Percentiles rank a stretch among this genome's conserved stretches.
Conservation (phyloP, 106 monocot genomes). For the Phalaenopsis equestris region DNA sequence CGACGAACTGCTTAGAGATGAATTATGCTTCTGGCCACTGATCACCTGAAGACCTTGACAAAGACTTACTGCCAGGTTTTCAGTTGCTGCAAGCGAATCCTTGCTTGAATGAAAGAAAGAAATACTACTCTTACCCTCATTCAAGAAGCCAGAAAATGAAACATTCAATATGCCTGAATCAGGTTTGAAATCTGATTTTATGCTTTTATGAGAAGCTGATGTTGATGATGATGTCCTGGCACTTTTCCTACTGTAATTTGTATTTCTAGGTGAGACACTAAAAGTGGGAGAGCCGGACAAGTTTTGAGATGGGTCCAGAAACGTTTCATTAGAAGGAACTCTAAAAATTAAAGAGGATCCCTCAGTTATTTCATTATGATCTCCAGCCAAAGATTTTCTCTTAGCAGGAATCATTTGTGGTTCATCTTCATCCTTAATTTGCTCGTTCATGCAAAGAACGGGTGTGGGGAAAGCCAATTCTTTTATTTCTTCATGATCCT, state of each 20-base stretch:
- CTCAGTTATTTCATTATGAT: neutral
- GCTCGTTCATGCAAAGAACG: neutral
- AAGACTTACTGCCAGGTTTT: conserved; percentile 59
- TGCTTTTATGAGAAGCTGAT: conserved; percentile 42
- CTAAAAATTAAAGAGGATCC: neutral
- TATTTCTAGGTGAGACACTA: conserved; percentile 28
- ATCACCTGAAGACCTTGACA: conserved; percentile 40
- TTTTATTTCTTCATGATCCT: too few relatives aligned
- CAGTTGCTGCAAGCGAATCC: conserved; percentile 26
- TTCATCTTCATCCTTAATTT: neutral
- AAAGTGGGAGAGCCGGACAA: neutral
- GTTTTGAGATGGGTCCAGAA: neutral
- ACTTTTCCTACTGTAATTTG: conserved; percentile 50
- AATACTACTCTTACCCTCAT: neutral
- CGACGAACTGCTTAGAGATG: conserved; percentile 39
- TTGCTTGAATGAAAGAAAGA: neutral
- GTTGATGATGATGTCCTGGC: conserved; percentile 31
- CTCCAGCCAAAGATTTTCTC: neutral
- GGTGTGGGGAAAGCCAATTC: too few relatives aligned
- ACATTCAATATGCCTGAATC: conserved; percentile 9
- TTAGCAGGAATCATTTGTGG: neutral
- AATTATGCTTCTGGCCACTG: conserved; percentile 25
- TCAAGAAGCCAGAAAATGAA: neutral
- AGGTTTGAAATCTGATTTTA: conserved; percentile 4
- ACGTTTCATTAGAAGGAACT: neutral